These are phyloP conservation scores for Bipolaris cookei DNA, from an alignment of 2,329 filamentous ascomycete species.

Conservation along the genomic window DNA sequence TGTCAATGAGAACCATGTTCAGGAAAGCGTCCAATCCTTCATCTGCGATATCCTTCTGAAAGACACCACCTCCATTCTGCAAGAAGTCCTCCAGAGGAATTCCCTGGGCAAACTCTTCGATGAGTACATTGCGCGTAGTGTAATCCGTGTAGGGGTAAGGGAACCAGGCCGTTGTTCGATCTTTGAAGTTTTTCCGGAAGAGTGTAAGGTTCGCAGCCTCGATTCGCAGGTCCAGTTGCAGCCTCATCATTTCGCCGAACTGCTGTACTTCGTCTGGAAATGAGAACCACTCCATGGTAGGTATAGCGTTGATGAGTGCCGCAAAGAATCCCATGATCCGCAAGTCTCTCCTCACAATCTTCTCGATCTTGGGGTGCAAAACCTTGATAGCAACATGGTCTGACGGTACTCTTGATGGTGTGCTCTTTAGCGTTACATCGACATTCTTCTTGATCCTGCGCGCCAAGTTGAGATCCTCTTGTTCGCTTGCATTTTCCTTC, in stretches of 20 bases:
- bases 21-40: slow-evolving; percentile 95
- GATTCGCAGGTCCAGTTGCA: slow-evolving; percentile 95
- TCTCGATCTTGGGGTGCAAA: slow-evolving; percentile 88
- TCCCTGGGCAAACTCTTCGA: slow-evolving; percentile 95
- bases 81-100: slow-evolving; percentile 91
- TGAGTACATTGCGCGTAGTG: slow-evolving; percentile 86
- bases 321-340: slow-evolving; percentile 96
- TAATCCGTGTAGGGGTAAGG: slow-evolving; percentile 93
- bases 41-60: slow-evolving; percentile 91
- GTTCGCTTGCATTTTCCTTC: slow-evolving; percentile 61
- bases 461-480: slow-evolving; percentile 63
- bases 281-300: slow-evolving; percentile 96
- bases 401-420: slow-evolving; percentile 83
- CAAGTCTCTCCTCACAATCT: slow-evolving; percentile 86
- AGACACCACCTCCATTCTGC: slow-evolving; percentile 87
- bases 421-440: slow-evolving; percentile 83
- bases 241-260: slow-evolving; percentile 97
- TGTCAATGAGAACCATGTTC: slow-evolving; percentile 95
- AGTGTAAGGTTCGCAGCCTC: slow-evolving; percentile 88
- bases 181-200: slow-evolving; percentile 89
- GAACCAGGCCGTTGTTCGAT: slow-evolving; percentile 93
- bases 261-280: slow-evolving; percentile 92
- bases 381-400: slow-evolving; percentile 96
- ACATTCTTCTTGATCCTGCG: slow-evolving; percentile 80
- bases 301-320: slow-evolving; percentile 78